Conservation (phyloP, 2,329 filamentous ascomycete genomes). For the Penicillium sp. region DNA sequence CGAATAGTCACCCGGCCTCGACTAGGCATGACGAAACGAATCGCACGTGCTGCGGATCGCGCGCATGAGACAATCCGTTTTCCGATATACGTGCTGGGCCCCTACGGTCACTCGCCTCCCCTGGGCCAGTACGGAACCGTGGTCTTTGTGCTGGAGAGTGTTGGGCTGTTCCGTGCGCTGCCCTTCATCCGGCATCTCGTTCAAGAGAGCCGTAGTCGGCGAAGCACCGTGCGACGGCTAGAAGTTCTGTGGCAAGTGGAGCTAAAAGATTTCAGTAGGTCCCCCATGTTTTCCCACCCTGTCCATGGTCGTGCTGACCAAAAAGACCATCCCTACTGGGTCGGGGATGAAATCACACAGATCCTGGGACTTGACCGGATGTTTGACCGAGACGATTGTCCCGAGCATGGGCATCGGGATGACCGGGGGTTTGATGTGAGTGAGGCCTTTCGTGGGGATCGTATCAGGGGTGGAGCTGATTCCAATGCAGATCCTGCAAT, state of each 20-base stretch:
- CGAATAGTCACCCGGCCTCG: background rate
- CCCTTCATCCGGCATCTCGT: slow-evolving; percentile 3
- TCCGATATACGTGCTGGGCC: background rate
- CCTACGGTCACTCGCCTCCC: background rate
- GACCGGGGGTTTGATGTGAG: background rate
- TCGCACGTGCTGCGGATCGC: background rate
- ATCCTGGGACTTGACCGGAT: background rate
- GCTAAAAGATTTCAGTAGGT: background rate
- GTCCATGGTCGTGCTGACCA: background rate
- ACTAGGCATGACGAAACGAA: background rate
- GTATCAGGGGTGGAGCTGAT: background rate
- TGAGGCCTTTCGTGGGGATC: background rate
- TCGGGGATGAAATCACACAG: background rate
- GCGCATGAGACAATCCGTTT: background rate
- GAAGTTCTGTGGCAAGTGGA: background rate
- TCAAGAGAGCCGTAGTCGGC: background rate
- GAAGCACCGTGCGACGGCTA: background rate
- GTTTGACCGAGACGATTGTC: background rate
- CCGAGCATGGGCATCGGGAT: background rate
- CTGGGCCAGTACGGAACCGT: slow-evolving; percentile 2
- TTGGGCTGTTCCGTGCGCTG: slow-evolving; percentile 4
- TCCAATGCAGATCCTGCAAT: background rate
- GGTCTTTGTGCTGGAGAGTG: slow-evolving; percentile 4
- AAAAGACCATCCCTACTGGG: background rate
- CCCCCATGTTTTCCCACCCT: background rate